Percentiles rank a stretch among this genome's conserved stretches.
phyloP scores from a whole-genome alignment of 2,329 filamentous ascomycete genomes.

The Akanthomyces uredinophilus region DNA sequence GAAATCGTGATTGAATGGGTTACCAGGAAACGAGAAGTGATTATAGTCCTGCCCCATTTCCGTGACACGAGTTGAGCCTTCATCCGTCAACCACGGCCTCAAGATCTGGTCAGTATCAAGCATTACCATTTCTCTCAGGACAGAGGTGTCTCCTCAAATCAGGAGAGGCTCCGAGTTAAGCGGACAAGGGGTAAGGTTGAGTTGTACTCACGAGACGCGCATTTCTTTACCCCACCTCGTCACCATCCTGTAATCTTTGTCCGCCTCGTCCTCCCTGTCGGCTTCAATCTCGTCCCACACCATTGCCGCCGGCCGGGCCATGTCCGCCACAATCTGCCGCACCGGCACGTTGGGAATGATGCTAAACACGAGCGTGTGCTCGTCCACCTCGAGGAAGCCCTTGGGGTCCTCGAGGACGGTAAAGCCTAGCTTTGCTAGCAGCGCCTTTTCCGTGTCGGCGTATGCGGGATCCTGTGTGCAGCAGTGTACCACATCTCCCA shows the following conservation, averaged over 20 bases:
- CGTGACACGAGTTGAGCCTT: neutral
- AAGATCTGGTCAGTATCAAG: neutral
- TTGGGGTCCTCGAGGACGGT: slow-evolving; percentile 15
- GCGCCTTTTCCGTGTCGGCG: neutral
- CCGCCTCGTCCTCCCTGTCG: neutral
- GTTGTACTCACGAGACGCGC: neutral
- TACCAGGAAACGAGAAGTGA: neutral
- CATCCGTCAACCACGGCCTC: neutral
- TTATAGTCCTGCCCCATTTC: neutral
- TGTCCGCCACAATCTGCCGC: slow-evolving; percentile 20
- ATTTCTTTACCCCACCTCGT: neutral
- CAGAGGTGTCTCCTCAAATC: too few species aligned
- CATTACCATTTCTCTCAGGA: too few species aligned
- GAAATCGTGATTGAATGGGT: too few species aligned
- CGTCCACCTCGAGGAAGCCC: slow-evolving; percentile 20
- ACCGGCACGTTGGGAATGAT: slow-evolving; percentile 18
- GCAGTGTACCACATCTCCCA: neutral
- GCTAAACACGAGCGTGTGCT: slow-evolving; percentile 18
- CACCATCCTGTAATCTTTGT: neutral
- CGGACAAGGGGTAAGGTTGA: too few species aligned
- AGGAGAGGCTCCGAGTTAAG: neutral
- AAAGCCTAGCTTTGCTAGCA: slow-evolving; percentile 11
- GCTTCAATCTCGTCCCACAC: slow-evolving; percentile 17
- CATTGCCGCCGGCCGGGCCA: slow-evolving; percentile 19
- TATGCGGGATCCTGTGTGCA: slow-evolving; percentile 18